Percentiles rank a stretch among this genome's conserved stretches.
phyloP scores from a whole-genome alignment of 345 rosid species.

The Bruguiera sexangula region DNA sequence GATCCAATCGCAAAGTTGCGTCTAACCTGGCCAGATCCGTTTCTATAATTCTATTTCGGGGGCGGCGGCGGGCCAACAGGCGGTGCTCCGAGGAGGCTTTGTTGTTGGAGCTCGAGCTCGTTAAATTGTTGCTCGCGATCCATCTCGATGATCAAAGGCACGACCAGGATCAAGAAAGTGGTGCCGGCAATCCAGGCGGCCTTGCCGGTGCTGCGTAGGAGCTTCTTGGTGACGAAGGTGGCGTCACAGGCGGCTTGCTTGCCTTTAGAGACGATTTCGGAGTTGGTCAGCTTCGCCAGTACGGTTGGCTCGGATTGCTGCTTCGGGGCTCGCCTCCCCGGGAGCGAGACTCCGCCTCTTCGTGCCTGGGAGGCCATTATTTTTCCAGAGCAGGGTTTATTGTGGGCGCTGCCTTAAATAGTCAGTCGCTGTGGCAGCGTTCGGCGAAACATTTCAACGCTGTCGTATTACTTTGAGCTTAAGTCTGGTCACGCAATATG shows the following conservation, averaged over 20 bases:
- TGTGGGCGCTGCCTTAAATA: neutral
- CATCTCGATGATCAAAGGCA: constrained; percentile 65
- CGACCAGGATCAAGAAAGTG: constrained; percentile 57
- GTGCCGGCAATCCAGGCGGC: constrained; percentile 89
- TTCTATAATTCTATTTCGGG: no score
- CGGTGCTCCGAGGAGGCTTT: constrained; percentile 64
- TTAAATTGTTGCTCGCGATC: constrained; percentile 62
- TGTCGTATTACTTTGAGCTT: neutral
- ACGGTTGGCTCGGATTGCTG: constrained; percentile 30
- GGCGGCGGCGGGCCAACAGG: constrained; percentile 17
- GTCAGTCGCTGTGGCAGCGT: neutral
- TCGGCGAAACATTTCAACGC: neutral
- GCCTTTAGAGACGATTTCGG: constrained; percentile 46
- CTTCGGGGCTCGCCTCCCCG: constrained; percentile 32
- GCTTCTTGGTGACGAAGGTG: constrained; percentile 62
- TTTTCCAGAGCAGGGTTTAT: no score
- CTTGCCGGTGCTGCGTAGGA: constrained; percentile 77
- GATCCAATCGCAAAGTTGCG: neutral
- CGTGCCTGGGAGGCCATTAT: constrained; percentile 48
- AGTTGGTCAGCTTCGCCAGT: constrained; percentile 37
- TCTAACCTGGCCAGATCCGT: constrained; percentile 15
- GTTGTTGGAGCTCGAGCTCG: constrained; percentile 67
- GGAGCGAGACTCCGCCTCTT: constrained; percentile 47
- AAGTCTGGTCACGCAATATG: no score
- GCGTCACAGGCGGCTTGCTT: constrained; percentile 55